Percentiles rank a stretch among this genome's conserved stretches.
phyloP scores from a whole-genome alignment of 2,329 filamentous ascomycete species.

The Nemania sp. region DNA sequence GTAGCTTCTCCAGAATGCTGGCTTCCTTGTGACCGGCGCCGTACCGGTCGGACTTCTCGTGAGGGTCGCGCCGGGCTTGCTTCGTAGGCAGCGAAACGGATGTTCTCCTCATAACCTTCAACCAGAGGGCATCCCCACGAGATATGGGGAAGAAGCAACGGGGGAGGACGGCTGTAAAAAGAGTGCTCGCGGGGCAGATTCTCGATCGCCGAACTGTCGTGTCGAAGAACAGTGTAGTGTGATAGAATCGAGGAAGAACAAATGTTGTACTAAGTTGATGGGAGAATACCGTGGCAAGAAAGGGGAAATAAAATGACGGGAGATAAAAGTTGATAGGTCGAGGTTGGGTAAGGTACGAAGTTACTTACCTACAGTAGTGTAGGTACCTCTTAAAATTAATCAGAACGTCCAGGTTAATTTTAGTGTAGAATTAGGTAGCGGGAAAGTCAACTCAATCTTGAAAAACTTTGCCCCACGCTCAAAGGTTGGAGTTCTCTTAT shows the following conservation, averaged over 20 bases:
- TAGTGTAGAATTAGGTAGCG: neutral
- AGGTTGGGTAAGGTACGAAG: neutral
- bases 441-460: conserved; percentile 18
- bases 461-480: conserved; percentile 23
- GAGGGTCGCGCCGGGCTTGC: conserved; percentile 62
- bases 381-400: neutral
- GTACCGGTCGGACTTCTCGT: conserved; percentile 70
- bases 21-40: conserved; percentile 50
- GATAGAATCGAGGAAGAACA: conserved; percentile 18
- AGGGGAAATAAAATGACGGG: neutral
- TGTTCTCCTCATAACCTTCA: conserved; percentile 63
- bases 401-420: too few relatives aligned
- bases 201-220: conserved; percentile 4
- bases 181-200: conserved; percentile 11
- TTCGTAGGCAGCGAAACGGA: conserved; percentile 67
- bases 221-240: neutral
- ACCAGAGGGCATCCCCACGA: conserved; percentile 35
- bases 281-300: conserved; percentile 3
- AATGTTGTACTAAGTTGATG: conserved; percentile 1
- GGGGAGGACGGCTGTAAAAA: conserved; percentile 16
- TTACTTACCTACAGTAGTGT: too few relatives aligned
- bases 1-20: conserved; percentile 58
- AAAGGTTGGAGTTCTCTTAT: conserved; percentile 18
- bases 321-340: too few relatives aligned
- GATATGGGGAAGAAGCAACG: conserved; percentile 23